Conservation (phyloP, 768 basidiomycete species). For the Trametes cinnabarina region DNA sequence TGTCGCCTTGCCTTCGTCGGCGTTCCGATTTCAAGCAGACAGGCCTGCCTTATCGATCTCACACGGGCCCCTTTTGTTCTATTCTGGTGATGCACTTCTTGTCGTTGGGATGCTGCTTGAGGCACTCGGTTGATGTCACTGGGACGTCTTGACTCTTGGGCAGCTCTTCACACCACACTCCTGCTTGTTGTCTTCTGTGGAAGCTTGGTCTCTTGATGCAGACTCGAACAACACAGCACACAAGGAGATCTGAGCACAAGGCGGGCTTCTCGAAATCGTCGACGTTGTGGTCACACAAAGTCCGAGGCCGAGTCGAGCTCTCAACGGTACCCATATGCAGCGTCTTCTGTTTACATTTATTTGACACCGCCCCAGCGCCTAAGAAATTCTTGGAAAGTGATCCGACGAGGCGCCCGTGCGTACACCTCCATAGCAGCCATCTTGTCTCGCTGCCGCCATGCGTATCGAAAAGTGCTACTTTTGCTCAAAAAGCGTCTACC, state of each 20-base stretch:
- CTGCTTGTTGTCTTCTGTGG: too few species aligned
- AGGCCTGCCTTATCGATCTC: too few species aligned
- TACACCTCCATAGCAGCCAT: not conserved
- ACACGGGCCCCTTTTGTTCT: too few species aligned
- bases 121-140: too few species aligned
- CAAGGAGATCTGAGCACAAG: not conserved
- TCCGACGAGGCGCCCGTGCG: not conserved
- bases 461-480: constrained; percentile 98
- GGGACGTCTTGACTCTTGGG: too few species aligned
- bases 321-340: not conserved
- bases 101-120: too few species aligned
- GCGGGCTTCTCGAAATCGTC: not conserved
- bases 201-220: not conserved
- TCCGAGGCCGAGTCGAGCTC: too few species aligned
- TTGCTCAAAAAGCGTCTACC: constrained; percentile 95
- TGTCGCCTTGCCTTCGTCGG: too few species aligned
- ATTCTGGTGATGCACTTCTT: too few species aligned
- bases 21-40: too few species aligned
- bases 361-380: constrained; percentile 7
- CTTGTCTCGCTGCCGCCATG: constrained; percentile 46
- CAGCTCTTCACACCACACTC: too few species aligned
- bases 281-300: constrained; percentile 3
- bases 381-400: constrained; percentile 6
- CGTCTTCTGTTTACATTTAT: constrained; percentile 5
- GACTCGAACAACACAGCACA: not conserved